Conservation (phyloP, 495 filamentous ascomycete species). For the Pyrenula massariospora region DNA sequence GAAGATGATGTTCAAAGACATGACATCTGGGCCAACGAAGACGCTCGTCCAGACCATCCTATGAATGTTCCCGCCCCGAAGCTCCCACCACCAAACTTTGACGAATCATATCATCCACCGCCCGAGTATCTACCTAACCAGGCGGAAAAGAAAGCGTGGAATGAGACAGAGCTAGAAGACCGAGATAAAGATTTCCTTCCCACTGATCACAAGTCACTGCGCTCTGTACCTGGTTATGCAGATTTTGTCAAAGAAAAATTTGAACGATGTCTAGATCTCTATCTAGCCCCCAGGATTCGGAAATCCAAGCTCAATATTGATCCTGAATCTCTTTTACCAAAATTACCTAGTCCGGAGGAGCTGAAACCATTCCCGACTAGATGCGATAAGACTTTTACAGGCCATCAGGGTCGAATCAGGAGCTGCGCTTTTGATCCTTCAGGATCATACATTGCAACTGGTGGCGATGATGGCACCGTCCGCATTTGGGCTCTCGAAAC, state of each 20-base stretch:
- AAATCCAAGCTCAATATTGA: constrained; percentile 95
- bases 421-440: constrained; percentile 67
- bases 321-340: constrained; percentile 83
- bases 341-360: constrained; percentile 88
- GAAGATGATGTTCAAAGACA: constrained; percentile 63
- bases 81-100: constrained; percentile 84
- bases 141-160: constrained; percentile 80
- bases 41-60: constrained; percentile 64
- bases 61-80: constrained; percentile 98
- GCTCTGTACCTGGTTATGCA: constrained; percentile 89
- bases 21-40: constrained; percentile 92
- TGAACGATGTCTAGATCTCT: constrained; percentile 88
- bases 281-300: constrained; percentile 83
- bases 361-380: constrained; percentile 86
- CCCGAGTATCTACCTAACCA: constrained; percentile 82
- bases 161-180: constrained; percentile 79
- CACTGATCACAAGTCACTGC: constrained; percentile 64
- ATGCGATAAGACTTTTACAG: constrained; percentile 70
- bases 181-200: constrained; percentile 82
- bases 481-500: constrained; percentile 83
- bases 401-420: constrained; percentile 82
- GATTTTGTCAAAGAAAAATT: constrained; percentile 89
- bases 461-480: constrained; percentile 89
- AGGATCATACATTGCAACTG: constrained; percentile 72
- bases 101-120: constrained; percentile 93